These are phyloP conservation scores for Zygosaccharomyces pseudobailii DNA, from an alignment of 1,139 yeast genomes.

Conservation along the genomic window DNA sequence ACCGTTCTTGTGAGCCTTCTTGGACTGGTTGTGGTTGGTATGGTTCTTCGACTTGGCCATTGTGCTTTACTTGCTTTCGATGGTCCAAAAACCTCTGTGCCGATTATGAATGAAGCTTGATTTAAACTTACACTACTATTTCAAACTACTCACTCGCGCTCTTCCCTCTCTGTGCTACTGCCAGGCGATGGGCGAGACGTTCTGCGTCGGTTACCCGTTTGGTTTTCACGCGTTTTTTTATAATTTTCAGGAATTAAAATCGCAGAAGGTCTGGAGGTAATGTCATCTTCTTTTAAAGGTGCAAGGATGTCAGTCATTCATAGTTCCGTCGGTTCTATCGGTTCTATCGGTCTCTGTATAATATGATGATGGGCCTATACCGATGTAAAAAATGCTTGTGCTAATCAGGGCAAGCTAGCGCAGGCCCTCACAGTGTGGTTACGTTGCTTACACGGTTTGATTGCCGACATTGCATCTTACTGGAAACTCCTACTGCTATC, in stretches of 20 bases:
- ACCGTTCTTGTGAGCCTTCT: conserved; percentile 99
- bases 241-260: neutral
- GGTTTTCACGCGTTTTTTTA: too few species aligned
- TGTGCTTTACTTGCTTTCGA: conserved; percentile 14
- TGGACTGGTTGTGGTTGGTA: conserved; percentile 99
- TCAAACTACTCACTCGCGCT: neutral
- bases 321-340: neutral
- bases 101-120: neutral
- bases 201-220: neutral
- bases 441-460: too few species aligned
- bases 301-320: neutral
- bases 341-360: too few species aligned
- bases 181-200: neutral
- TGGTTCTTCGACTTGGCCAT: conserved; percentile 99
- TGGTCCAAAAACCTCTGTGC: neutral
- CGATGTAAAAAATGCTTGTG: too few species aligned
- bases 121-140: neutral
- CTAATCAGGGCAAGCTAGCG: too few species aligned
- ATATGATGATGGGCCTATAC: too few species aligned
- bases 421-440: too few species aligned
- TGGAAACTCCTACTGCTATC: too few species aligned
- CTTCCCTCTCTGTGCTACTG: neutral
- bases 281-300: neutral
- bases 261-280: too few species aligned
- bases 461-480: neutral